Conservation (phyloP, 305 asterid genomes). For the Fraxinus paxiana region DNA sequence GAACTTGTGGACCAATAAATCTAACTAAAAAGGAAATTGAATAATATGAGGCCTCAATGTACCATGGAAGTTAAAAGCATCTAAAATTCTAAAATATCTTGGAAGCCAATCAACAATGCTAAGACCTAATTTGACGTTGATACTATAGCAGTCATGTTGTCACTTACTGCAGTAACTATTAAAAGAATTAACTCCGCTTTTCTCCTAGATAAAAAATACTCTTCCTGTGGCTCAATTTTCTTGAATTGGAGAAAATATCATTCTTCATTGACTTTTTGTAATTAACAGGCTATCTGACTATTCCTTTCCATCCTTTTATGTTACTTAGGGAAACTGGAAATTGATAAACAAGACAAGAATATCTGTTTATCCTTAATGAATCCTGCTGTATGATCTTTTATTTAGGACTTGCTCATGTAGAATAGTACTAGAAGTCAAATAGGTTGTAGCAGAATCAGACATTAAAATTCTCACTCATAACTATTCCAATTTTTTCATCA, state of each 20-base stretch:
- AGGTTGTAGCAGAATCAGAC: background rate
- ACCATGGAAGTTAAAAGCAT: background rate
- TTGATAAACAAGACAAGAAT: constrained; percentile 3
- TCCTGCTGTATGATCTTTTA: background rate
- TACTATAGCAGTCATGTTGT: background rate
- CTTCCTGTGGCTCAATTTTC: background rate
- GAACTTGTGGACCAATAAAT: background rate
- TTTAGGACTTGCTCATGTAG: background rate
- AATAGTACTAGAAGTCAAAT: background rate
- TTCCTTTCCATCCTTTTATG: background rate
- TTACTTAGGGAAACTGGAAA: background rate
- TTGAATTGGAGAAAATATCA: constrained; percentile 1
- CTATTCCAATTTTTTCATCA: background rate
- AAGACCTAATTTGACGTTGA: background rate
- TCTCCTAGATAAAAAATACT: background rate
- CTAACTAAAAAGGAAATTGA: background rate
- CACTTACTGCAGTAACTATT: background rate
- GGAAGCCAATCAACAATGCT: background rate
- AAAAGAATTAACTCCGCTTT: background rate
- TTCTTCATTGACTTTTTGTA: background rate
- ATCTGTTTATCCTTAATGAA: background rate
- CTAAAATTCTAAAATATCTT: background rate
- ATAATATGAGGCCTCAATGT: background rate
- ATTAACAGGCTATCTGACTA: background rate
- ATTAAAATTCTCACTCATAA: background rate